Conservation (phyloP, 2,329 filamentous ascomycete genomes). For the Didymella lethalis region DNA sequence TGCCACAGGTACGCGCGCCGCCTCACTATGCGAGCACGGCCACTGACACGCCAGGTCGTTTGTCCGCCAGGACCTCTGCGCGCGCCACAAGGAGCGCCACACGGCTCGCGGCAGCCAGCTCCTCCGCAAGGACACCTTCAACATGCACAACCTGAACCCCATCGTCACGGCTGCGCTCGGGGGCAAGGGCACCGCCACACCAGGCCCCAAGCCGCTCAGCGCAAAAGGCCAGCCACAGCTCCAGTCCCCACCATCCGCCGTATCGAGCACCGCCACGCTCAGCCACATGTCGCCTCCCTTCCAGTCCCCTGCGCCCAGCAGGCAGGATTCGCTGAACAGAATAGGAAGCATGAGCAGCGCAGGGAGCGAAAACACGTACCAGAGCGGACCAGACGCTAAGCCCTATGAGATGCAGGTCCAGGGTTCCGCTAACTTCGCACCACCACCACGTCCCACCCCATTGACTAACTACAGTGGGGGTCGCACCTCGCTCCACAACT, state of each 20-base stretch:
- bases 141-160: conserved; percentile 59
- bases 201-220: conserved; percentile 27
- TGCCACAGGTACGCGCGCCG: conserved; percentile 65
- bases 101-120: conserved; percentile 74
- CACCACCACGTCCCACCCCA: conserved; percentile 43
- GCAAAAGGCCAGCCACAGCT: conserved; percentile 30
- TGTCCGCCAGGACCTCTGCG: conserved; percentile 90
- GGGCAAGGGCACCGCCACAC: conserved; percentile 37
- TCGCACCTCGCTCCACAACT: conserved; percentile 45
- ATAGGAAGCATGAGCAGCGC: conserved; percentile 47
- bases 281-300: conserved; percentile 47
- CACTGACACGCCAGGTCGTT: conserved; percentile 66
- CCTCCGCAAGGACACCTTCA: conserved; percentile 74
- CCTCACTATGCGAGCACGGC: no score
- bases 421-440: conserved; percentile 45
- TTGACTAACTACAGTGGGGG: conserved; percentile 44
- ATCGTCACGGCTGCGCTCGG: conserved; percentile 52
- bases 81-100: conserved; percentile 64
- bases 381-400: conserved; percentile 41
- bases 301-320: conserved; percentile 44
- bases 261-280: conserved; percentile 28
- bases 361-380: conserved; percentile 49
- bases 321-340: conserved; percentile 45
- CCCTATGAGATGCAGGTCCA: conserved; percentile 49
- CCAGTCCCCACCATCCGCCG: conserved; percentile 44